Evolutionary conservation across 768 basidiomycete genomes (phyloP).

Genomic region (Leccinellum luteum): DNA sequence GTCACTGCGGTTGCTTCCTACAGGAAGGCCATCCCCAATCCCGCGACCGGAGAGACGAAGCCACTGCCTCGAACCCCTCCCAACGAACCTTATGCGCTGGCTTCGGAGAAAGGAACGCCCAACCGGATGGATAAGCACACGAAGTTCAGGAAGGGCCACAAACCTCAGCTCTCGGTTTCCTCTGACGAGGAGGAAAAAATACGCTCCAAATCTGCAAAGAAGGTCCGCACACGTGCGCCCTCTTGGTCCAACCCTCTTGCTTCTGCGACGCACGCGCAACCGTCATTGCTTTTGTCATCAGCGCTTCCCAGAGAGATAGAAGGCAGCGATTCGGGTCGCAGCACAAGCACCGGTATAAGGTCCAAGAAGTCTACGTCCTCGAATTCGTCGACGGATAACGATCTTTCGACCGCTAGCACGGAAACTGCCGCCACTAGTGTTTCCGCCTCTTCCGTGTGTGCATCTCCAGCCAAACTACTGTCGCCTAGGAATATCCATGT

Average conservation of each 20-base stretch:
- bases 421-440: conserved; percentile 31
- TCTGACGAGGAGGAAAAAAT: conserved; percentile 77
- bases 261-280: conserved; percentile 18
- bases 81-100: conserved; percentile 9
- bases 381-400: conserved; percentile 32
- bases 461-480: conserved; percentile 17
- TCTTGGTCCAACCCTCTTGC: conserved; percentile 31
- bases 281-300: conserved; percentile 24
- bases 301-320: conserved; percentile 11
- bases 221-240: conserved; percentile 42
- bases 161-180: conserved; percentile 49
- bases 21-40: conserved; percentile 4
- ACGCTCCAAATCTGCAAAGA: conserved; percentile 60
- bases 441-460: conserved; percentile 18
- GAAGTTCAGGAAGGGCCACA: conserved; percentile 34
- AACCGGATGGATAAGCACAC: conserved; percentile 7
- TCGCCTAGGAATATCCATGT: conserved; percentile 20
- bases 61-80: conserved; percentile 25
- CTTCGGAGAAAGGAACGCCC: conserved; percentile 20
- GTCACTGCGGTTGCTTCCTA: neutral
- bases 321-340: conserved; percentile 17
- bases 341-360: conserved; percentile 15
- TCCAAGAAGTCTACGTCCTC: conserved; percentile 28
- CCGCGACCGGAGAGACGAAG: conserved; percentile 6
- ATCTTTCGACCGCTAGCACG: conserved; percentile 31